These are phyloP conservation scores for Clathrospora elynae DNA, from an alignment of 2,329 filamentous ascomycete genomes.

Conservation along the genomic window DNA sequence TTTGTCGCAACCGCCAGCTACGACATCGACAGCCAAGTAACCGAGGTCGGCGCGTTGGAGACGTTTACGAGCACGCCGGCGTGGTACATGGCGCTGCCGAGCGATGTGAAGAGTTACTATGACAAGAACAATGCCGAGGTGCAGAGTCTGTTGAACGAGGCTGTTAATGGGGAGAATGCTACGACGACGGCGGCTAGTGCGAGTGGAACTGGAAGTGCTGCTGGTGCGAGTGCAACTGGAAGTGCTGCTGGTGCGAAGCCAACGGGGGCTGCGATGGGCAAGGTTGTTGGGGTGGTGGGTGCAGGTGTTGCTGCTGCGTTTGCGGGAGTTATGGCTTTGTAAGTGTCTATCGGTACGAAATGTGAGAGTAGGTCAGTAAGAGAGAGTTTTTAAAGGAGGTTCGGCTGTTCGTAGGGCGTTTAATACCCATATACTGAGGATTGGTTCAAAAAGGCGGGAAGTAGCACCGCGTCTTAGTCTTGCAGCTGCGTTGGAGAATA, in stretches of 20 bases:
- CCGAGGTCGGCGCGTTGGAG: conserved; percentile 16
- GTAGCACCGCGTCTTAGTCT: too few species aligned
- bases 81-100: conserved; percentile 34
- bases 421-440: too few species aligned
- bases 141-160: conserved; percentile 25
- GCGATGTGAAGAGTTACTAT: conserved; percentile 32
- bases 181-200: conserved; percentile 6
- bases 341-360: too few species aligned
- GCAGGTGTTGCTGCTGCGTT: conserved; percentile 28
- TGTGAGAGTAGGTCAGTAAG: too few species aligned
- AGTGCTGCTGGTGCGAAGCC: conserved; percentile 6
- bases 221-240: conserved; percentile 5
- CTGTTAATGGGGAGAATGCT: conserved; percentile 13
- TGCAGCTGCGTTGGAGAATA: too few species aligned
- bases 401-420: too few species aligned
- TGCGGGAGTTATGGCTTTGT: conserved; percentile 31
- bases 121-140: conserved; percentile 25
- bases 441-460: too few species aligned
- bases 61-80: conserved; percentile 24
- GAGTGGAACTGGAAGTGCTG: conserved; percentile 3
- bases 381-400: too few species aligned
- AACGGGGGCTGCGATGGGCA: conserved; percentile 13
- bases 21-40: conserved; percentile 24
- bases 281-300: conserved; percentile 18
- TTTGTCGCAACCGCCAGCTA: conserved; percentile 30